These are phyloP conservation scores for Yamadazyma triangularis DNA, from an alignment of 1,139 yeast species.

Conservation along the genomic window DNA sequence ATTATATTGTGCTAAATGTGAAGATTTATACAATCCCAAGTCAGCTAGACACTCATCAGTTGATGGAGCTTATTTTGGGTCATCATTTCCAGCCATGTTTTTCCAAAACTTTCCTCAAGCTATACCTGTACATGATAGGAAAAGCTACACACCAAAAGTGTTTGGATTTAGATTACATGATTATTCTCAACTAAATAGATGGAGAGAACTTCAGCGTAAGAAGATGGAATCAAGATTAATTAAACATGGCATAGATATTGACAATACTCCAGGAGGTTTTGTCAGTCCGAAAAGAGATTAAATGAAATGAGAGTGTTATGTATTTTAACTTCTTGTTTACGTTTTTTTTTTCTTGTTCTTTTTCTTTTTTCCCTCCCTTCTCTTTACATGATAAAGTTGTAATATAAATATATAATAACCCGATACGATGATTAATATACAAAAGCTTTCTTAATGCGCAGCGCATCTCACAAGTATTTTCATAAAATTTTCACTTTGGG, in stretches of 20 bases:
- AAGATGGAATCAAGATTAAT: constrained; percentile 44
- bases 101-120: constrained; percentile 87
- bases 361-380: too few relatives aligned
- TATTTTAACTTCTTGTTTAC: too few relatives aligned
- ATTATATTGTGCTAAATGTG: constrained; percentile 92
- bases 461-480: too few relatives aligned
- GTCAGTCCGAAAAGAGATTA: constrained; percentile 4
- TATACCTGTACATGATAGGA: constrained; percentile 75
- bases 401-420: too few relatives aligned
- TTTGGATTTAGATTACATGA: constrained; percentile 94
- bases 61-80: constrained; percentile 96
- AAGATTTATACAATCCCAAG: constrained; percentile 90
- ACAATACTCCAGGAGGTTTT: constrained; percentile 41
- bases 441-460: too few relatives aligned
- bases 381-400: too few relatives aligned
- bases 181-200: constrained; percentile 81
- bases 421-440: too few relatives aligned
- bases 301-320: too few relatives aligned
- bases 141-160: constrained; percentile 81
- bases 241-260: constrained; percentile 30
- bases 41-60: constrained; percentile 79
- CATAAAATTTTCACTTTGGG: too few relatives aligned
- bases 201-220: constrained; percentile 80
- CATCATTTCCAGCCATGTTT: constrained; percentile 96
- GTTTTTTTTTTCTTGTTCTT: too few relatives aligned